Conservation (phyloP, 2,329 filamentous ascomycete species). For the Elsinoe ampelina region DNA sequence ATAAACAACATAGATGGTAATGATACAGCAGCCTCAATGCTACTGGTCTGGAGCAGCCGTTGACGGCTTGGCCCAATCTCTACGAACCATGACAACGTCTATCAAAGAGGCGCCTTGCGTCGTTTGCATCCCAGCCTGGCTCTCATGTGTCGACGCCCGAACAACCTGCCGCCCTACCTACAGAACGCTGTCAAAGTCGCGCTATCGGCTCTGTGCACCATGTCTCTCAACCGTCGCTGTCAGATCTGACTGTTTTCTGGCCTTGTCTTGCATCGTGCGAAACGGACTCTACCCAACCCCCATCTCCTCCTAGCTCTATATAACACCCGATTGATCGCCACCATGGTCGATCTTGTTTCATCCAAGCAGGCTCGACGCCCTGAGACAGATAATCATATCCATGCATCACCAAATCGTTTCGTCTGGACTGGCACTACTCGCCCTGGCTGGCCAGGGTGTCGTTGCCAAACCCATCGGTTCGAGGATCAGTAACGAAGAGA, state of each 20-base stretch:
- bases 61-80: not conserved
- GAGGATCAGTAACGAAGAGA: not conserved
- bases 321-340: not conserved
- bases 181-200: not conserved
- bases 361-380: slow-evolving; percentile 7
- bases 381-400: not conserved
- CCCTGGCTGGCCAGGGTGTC: slow-evolving; percentile 4
- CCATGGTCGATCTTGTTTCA: not conserved
- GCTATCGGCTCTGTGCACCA: not conserved
- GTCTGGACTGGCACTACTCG: not conserved
- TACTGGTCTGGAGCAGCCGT: not conserved
- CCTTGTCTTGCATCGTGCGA: not conserved
- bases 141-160: not conserved
- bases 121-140: not conserved
- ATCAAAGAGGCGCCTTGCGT: not conserved
- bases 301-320: not conserved
- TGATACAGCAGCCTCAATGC: too few species aligned
- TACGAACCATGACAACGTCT: not conserved
- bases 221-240: not conserved
- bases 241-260: not conserved
- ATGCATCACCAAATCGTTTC: slow-evolving; percentile 1
- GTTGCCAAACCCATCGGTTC: slow-evolving; percentile 1
- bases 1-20: too few species aligned
- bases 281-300: not conserved
- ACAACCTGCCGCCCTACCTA: not conserved